phyloP scores from a whole-genome alignment of 768 basidiomycete genomes.

The Mycena sanguinolenta region DNA sequence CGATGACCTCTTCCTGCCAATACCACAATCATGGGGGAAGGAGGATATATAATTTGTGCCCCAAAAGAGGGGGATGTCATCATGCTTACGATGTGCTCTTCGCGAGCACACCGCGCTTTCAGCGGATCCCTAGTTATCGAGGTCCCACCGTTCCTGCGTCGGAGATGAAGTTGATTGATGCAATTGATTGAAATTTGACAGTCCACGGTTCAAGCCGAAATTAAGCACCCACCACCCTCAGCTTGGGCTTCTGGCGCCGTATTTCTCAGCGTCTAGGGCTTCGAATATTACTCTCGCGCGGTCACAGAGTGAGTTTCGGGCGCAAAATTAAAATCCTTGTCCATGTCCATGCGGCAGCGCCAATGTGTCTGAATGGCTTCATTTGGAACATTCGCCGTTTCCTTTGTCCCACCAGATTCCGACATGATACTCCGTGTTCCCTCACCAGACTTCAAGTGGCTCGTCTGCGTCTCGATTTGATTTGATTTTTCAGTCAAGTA shows the following conservation, averaged over 20 bases:
- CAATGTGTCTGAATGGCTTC: slow-evolving; percentile 3
- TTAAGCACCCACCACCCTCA: slow-evolving; percentile 14
- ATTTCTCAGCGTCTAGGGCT: slow-evolving; percentile 9
- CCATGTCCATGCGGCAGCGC: slow-evolving; percentile 1
- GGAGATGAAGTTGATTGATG: slow-evolving; percentile 24
- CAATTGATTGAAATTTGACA: slow-evolving; percentile 11
- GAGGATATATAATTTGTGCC: too few relatives aligned
- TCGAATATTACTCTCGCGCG: slow-evolving; percentile 12
- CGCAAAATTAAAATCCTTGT: neutral
- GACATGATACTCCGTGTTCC: neutral
- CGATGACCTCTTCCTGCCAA: too few relatives aligned
- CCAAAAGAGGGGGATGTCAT: too few relatives aligned
- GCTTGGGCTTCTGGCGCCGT: slow-evolving; percentile 15
- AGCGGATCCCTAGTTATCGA: too few relatives aligned
- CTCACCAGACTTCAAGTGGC: too few relatives aligned
- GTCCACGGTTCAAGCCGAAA: slow-evolving; percentile 17
- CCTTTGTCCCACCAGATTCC: neutral
- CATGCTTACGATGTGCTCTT: too few relatives aligned
- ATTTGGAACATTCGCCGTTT: neutral
- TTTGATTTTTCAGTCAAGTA: too few relatives aligned
- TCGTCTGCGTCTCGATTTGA: too few relatives aligned
- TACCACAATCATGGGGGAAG: too few relatives aligned
- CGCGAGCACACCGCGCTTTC: too few relatives aligned
- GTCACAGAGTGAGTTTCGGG: too few relatives aligned
- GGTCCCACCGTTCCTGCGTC: neutral